Evolutionary conservation across 139 green algal genomes (phyloP), one percentile per base, ranked within the genome.

Genomic region (Chlorella sp.): DNA sequence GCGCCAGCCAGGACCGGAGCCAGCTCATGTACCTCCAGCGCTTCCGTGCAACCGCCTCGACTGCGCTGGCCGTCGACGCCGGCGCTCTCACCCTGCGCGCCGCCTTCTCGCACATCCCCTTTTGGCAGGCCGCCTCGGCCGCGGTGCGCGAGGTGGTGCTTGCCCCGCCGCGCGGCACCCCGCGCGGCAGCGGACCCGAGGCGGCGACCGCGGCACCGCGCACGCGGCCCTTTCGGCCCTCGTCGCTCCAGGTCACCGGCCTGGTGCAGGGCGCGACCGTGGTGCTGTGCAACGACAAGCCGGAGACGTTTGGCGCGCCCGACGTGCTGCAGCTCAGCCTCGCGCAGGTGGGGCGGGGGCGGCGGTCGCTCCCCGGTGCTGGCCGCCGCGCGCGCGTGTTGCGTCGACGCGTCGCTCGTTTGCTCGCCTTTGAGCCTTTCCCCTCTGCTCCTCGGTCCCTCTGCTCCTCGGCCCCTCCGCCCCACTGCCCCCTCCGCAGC

Each of bases 281-380:
- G 8, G 83, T 94, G 67, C 83, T 97, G 46, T 97, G 92, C 85
- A 92, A 95, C 74, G 92, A 97, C 87, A 93, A 93, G 81, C 84
- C 86, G 3, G 87, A 86, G 59, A 94, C 90, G 2, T 95, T 92
- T 82, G 92, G 92, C 12, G 91, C 91, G 15, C 92, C 92, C 3
- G 92, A 97, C 42, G 88, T 97, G 48, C 81, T 97, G 71, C 85
- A 92, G 68, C 74, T 82, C 21, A 68, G 63, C 23, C 40, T 83
- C 31, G 63, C 70, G 59, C 40, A 82, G 3, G 60, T 79, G 1
- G n/a, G n/a, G n/a, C n/a, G n/a, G n/a, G n/a, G n/a, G n/a, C n/a
- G n/a, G n/a, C n/a, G n/a, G n/a, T n/a, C n/a, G n/a, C n/a, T n/a
- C n/a, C n/a, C n/a, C n/a, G n/a, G n/a, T n/a, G n/a, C n/a, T n/a